Percentiles rank a stretch among this genome's conserved stretches.
Conservation (phyloP, 1,284 basidiomycete species). For the Cryptococcus deneoformans region DNA sequence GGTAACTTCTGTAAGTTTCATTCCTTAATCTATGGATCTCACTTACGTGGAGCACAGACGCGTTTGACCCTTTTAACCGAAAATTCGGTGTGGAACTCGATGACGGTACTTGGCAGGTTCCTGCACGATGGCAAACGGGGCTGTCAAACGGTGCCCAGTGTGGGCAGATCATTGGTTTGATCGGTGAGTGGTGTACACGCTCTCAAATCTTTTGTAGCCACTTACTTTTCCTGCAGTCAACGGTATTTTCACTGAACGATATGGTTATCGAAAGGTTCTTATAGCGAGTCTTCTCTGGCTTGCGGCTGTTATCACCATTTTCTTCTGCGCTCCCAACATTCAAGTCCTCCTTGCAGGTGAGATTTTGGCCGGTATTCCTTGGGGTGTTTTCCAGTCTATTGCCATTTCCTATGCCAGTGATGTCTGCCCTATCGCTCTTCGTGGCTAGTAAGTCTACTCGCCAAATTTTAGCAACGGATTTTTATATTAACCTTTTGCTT, state of each 20-base stretch:
- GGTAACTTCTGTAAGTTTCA: slow-evolving; percentile 37
- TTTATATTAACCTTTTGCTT: too few relatives aligned
- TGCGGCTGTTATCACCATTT: slow-evolving; percentile 39
- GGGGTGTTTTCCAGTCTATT: slow-evolving; percentile 35
- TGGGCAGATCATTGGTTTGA: slow-evolving; percentile 51
- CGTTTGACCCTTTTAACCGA: slow-evolving; percentile 42
- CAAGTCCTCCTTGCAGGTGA: slow-evolving; percentile 34
- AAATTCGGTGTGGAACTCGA: slow-evolving; percentile 39
- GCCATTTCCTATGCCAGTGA: slow-evolving; percentile 42
- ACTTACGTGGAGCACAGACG: slow-evolving; percentile 22
- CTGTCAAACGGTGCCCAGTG: slow-evolving; percentile 47
- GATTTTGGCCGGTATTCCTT: slow-evolving; percentile 38
- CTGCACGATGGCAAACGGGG: slow-evolving; percentile 53
- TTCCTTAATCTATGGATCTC: background rate
- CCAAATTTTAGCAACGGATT: too few relatives aligned
- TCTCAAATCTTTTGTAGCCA: background rate
- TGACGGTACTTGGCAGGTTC: slow-evolving; percentile 47
- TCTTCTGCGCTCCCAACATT: slow-evolving; percentile 39
- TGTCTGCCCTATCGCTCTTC: slow-evolving; percentile 44
- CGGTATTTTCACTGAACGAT: slow-evolving; percentile 48
- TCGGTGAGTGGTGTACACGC: slow-evolving; percentile 10
- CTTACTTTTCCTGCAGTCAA: slow-evolving; percentile 27
- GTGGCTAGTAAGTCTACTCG: slow-evolving; percentile 23
- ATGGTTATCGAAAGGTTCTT: slow-evolving; percentile 45
- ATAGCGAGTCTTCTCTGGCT: slow-evolving; percentile 34